A percentile compares a stretch with the other conserved stretches of the same genome.
Evolutionary conservation across 2,329 filamentous ascomycete genomes (phyloP).

Genomic region (Ophiocordyceps camponoti-leonardi): DNA sequence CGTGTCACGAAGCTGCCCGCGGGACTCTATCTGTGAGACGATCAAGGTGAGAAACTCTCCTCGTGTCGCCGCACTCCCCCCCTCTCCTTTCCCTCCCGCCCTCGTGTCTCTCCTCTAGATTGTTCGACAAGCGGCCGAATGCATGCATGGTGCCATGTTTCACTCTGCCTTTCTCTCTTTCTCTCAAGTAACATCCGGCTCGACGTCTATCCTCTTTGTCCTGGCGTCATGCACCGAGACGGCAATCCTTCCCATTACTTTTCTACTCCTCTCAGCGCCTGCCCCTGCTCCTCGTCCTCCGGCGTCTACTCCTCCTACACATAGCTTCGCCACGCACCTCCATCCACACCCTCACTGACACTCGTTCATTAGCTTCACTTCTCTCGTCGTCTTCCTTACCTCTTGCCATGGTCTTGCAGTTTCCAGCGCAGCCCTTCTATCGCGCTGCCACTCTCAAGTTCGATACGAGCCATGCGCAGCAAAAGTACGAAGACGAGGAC

Average conservation of each 20-base stretch:
- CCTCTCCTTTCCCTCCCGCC: not conserved
- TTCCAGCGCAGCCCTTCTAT: constrained; percentile 32
- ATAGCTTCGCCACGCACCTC: not conserved
- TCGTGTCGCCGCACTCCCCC: not conserved
- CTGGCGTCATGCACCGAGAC: not conserved
- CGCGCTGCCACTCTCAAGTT: constrained; percentile 31
- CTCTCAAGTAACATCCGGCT: not conserved
- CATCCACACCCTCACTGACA: not conserved
- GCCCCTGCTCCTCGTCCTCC: not conserved
- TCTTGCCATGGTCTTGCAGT: constrained; percentile 31
- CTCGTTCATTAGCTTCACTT: too few relatives aligned
- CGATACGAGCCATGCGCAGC: constrained; percentile 32
- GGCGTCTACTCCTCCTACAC: too few relatives aligned
- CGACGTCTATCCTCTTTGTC: not conserved
- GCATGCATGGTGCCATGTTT: not conserved
- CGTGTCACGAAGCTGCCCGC: not conserved
- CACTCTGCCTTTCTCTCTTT: not conserved
- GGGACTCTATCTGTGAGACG: not conserved
- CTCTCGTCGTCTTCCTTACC: not conserved
- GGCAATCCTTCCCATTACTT: not conserved
- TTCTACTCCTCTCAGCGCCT: too few relatives aligned
- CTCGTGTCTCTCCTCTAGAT: not conserved
- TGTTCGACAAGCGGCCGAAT: not conserved
- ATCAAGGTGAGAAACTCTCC: not conserved
- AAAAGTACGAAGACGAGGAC: constrained; percentile 42